Evolutionary conservation across 805 yeast genomes (phyloP), one percentile per base, ranked within the genome.

Genomic region (Saccharomycopsis babjevae): DNA sequence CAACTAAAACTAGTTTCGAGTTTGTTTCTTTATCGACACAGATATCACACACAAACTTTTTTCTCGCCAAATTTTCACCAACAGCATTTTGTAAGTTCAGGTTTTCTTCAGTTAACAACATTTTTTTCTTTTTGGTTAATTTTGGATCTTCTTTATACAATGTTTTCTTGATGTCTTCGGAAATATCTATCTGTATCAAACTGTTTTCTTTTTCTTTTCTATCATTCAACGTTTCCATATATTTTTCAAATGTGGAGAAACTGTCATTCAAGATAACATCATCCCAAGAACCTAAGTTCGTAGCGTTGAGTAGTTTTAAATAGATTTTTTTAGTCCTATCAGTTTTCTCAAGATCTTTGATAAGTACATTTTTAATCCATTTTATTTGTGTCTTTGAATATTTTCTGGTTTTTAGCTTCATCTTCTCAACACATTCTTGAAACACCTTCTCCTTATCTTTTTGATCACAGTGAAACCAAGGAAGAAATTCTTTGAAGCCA

Each of bases 321-420:
- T 13, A n/a, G 6, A 25, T 11, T 15, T 38, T 5, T 40, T 20
- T 32, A 22, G n/a, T 28, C 7, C 36, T 52, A 32, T 36, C 43
- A 38, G 57, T 60, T 50, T 28, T 59, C 20, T 72, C 70, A 20
- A 85, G 70, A 70, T 86, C 91, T 0, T 84, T 82, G 0, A 85
- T 77, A 15, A 94, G 72, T 62, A 83, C 76, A 66, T 86, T 88
- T 57, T 80, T 79, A 64, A 94, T 91, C 97, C 98, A 94, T 70
- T 90, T 91, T 13, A 90, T 84, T 70, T 94, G 99, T 64, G 81
- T 80, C 64, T 84, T 85, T 0, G 98, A 96, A 71, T 94, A 94
- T 68, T 86, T 88, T 59, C 96, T 74, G 0, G 99, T 94, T 50
- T 86, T 77, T 0, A 82, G 73, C 69, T 93, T 92, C 98, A 94